phyloP scores from a whole-genome alignment of 2,329 filamentous ascomycete genomes.

The Colletotrichum cuscutae region DNA sequence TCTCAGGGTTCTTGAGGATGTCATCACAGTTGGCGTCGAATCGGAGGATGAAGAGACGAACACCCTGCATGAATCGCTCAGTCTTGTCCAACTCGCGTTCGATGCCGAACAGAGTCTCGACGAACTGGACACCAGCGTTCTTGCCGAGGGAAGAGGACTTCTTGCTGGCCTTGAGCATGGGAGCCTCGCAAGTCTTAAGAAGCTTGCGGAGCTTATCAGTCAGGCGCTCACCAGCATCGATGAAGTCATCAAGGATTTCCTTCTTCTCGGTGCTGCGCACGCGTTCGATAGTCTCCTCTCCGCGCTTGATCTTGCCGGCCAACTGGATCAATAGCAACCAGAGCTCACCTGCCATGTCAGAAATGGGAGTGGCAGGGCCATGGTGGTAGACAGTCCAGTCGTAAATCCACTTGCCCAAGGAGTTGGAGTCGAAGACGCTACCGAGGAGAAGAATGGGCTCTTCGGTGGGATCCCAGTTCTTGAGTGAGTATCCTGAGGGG shows the following conservation, averaged over 20 bases:
- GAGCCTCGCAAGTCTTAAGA: conserved; percentile 90
- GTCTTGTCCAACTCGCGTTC: conserved; percentile 91
- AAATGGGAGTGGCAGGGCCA: conserved; percentile 82
- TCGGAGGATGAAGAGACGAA: conserved; percentile 89
- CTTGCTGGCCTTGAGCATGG: conserved; percentile 91
- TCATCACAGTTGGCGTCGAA: conserved; percentile 97
- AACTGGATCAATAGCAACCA: conserved; percentile 96
- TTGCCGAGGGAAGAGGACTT: conserved; percentile 83
- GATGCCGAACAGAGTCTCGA: conserved; percentile 93
- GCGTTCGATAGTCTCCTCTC: conserved; percentile 79
- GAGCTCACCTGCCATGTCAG: conserved; percentile 91
- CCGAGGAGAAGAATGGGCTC: conserved; percentile 93
- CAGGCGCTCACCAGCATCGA: conserved; percentile 87
- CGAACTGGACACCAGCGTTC: conserved; percentile 93
- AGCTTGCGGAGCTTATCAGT: conserved; percentile 87
- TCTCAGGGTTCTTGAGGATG: conserved; percentile 74
- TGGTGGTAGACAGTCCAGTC: conserved; percentile 98
- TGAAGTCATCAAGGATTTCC: conserved; percentile 89
- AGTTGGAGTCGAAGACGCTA: conserved; percentile 97
- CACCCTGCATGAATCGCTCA: conserved; percentile 90
- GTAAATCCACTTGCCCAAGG: conserved; percentile 98
- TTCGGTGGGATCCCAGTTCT: conserved; percentile 98
- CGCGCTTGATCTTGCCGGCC: conserved; percentile 91
- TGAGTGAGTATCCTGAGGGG: conserved; percentile 89
- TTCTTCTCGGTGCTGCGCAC: conserved; percentile 79